phyloP scores from a whole-genome alignment of 345 rosid genomes.

The Geranium brycei region DNA sequence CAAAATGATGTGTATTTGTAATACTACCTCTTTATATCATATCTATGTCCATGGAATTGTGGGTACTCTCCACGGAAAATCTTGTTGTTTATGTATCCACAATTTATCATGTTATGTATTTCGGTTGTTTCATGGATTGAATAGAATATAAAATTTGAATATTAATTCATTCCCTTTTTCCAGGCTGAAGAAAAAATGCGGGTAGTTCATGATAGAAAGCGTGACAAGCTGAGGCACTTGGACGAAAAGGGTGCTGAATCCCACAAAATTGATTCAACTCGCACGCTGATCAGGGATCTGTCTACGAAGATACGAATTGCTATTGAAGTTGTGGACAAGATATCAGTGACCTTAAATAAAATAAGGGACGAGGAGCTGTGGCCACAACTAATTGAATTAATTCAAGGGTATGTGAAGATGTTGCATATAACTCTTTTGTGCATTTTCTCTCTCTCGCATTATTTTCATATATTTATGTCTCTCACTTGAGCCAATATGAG shows the following conservation, averaged over 20 bases:
- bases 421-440: slow-evolving; percentile 3
- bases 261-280: slow-evolving; percentile 45
- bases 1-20: no score
- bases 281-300: slow-evolving; percentile 39
- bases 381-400: slow-evolving; percentile 79
- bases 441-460: background rate
- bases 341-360: slow-evolving; percentile 68
- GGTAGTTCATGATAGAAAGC: slow-evolving; percentile 56
- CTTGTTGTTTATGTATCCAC: no score
- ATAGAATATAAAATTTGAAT: background rate
- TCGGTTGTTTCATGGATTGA: no score
- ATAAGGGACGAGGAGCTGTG: slow-evolving; percentile 93
- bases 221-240: slow-evolving; percentile 56
- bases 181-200: slow-evolving; percentile 94
- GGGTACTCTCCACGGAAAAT: no score
- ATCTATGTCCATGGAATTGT: no score
- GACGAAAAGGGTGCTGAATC: slow-evolving; percentile 79
- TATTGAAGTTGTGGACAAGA: slow-evolving; percentile 79
- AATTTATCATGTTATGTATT: no score
- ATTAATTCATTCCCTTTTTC: slow-evolving; percentile 4
- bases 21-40: no score
- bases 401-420: slow-evolving; percentile 54
- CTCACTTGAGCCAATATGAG: background rate
- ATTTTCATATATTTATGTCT: no score
- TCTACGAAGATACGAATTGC: slow-evolving; percentile 80